Evolutionary conservation across 2,329 filamentous ascomycete genomes (phyloP).

Genomic region (Didymella pinodella): DNA sequence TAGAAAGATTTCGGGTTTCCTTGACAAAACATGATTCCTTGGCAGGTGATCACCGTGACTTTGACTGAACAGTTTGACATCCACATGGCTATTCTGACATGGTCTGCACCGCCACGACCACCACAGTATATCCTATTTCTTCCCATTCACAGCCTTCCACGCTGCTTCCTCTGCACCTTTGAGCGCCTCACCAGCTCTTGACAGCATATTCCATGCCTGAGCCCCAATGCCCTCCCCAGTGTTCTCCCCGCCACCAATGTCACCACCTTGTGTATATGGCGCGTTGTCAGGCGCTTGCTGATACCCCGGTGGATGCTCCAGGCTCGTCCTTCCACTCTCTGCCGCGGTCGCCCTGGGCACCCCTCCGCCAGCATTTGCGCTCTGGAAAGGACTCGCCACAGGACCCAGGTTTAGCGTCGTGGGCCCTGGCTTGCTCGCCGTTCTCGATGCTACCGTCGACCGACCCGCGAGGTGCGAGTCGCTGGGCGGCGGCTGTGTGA

Average conservation of each 20-base stretch:
- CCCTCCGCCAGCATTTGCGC: slow-evolving; percentile 31
- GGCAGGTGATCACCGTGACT: slow-evolving; percentile 20
- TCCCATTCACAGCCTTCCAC: slow-evolving; percentile 46
- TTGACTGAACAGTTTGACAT: neutral
- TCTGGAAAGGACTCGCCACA: slow-evolving; percentile 39
- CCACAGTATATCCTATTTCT: slow-evolving; percentile 18
- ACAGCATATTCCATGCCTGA: slow-evolving; percentile 46
- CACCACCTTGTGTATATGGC: slow-evolving; percentile 52
- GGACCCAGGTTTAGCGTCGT: slow-evolving; percentile 52
- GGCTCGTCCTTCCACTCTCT: slow-evolving; percentile 28
- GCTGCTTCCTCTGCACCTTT: slow-evolving; percentile 49
- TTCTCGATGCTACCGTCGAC: slow-evolving; percentile 44
- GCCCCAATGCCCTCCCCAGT: slow-evolving; percentile 40
- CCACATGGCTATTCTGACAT: neutral
- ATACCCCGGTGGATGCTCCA: slow-evolving; percentile 59
- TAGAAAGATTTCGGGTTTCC: slow-evolving; percentile 48
- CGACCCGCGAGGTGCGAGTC: slow-evolving; percentile 50
- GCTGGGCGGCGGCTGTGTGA: slow-evolving; percentile 50
- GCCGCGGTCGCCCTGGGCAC: slow-evolving; percentile 21
- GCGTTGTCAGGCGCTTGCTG: slow-evolving; percentile 54
- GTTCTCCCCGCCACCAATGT: slow-evolving; percentile 41
- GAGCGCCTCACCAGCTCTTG: slow-evolving; percentile 48
- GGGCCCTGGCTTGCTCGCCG: slow-evolving; percentile 41
- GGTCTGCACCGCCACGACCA: neutral
- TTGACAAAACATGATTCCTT: slow-evolving; percentile 22